Conservation (phyloP, 2,329 filamentous ascomycete species). For the Scedosporium minutisporum region DNA sequence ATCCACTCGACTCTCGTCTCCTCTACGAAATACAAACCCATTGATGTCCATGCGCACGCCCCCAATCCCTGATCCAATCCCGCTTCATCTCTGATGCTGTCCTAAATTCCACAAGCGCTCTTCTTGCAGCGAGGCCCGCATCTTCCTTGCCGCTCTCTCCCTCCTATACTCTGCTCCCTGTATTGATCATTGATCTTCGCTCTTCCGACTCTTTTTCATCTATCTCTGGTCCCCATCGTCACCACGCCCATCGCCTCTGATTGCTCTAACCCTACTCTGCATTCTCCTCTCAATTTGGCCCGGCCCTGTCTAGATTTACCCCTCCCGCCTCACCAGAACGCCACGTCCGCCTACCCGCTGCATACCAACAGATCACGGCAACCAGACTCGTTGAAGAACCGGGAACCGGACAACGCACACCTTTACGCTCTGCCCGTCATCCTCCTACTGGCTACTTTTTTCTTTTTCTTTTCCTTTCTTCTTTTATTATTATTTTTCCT, state of each 20-base stretch:
- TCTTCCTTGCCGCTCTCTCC: too few relatives aligned
- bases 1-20: too few relatives aligned
- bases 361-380: neutral
- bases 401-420: neutral
- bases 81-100: too few relatives aligned
- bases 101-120: too few relatives aligned
- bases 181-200: too few relatives aligned
- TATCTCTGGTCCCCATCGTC: neutral
- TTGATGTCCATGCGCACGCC: too few relatives aligned
- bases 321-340: neutral
- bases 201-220: too few relatives aligned
- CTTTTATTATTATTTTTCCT: neutral
- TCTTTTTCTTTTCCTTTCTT: neutral
- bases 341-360: constrained; percentile 1
- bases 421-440: neutral
- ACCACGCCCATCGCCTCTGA: neutral
- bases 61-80: too few relatives aligned
- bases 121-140: too few relatives aligned
- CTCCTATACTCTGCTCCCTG: too few relatives aligned
- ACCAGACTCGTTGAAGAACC: neutral
- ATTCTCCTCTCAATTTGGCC: neutral
- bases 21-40: too few relatives aligned
- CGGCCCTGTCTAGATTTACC: neutral
- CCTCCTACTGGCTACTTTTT: neutral
- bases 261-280: neutral